A percentile compares a stretch with the other conserved stretches of the same genome.
phyloP scores from a whole-genome alignment of 169 alveolate genomes.

The Condylostoma magnum region DNA sequence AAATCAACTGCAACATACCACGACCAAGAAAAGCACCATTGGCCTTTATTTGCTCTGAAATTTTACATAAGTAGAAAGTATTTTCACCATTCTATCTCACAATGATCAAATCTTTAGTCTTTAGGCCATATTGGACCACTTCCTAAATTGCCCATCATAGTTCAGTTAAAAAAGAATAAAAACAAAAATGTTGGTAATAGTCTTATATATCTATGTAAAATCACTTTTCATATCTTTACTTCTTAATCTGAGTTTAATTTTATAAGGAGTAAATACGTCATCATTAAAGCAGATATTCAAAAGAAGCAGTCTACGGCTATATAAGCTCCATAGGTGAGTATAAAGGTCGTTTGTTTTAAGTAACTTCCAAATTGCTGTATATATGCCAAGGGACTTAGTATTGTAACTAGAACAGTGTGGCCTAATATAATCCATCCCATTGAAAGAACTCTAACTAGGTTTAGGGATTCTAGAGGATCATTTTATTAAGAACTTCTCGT shows the following conservation, averaged over 20 bases:
- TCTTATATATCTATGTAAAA: slow-evolving; percentile 30
- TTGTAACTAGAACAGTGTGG: not conserved
- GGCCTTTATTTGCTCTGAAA: too few relatives aligned
- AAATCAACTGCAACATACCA: too few relatives aligned
- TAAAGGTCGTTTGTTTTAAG: too few relatives aligned
- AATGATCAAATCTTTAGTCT: too few relatives aligned
- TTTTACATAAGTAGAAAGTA: too few relatives aligned
- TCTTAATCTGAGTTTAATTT: slow-evolving; percentile 14
- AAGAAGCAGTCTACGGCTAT: slow-evolving; percentile 54
- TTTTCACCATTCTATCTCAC: too few relatives aligned
- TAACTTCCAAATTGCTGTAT: too few relatives aligned
- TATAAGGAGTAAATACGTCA: slow-evolving; percentile 27
- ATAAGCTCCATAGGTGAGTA: too few relatives aligned
- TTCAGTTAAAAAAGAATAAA: slow-evolving; percentile 21
- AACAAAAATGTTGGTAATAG: slow-evolving; percentile 30
- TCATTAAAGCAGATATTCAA: slow-evolving; percentile 52
- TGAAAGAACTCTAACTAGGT: not conserved
- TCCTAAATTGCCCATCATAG: slow-evolving; percentile 32
- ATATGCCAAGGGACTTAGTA: too few relatives aligned
- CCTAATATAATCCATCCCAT: not conserved
- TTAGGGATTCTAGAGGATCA: not conserved
- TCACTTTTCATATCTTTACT: not conserved
- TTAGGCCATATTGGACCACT: slow-evolving; percentile 53
- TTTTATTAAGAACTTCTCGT: too few relatives aligned
- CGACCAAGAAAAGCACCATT: too few relatives aligned